Conservation (phyloP, 345 rosid genomes). For the Raphanus sativus region DNA sequence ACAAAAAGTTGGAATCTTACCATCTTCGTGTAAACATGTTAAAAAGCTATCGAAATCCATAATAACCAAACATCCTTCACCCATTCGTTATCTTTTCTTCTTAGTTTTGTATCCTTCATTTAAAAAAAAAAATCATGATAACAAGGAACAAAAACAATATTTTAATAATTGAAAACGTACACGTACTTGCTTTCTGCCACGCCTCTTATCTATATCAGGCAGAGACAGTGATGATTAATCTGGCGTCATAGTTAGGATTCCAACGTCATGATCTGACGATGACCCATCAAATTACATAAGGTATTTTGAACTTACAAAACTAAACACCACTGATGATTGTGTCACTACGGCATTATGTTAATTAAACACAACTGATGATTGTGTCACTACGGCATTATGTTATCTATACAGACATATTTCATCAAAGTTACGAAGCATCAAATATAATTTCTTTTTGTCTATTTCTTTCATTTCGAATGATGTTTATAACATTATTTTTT, state of each 20-base stretch:
- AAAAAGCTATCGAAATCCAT: slow-evolving; percentile 16
- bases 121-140: not conserved
- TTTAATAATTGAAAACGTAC: slow-evolving; percentile 7
- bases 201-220: slow-evolving; percentile 14
- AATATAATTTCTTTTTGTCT: not conserved
- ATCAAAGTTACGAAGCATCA: too few relatives aligned
- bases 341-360: not conserved
- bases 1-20: slow-evolving; percentile 16
- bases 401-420: not conserved
- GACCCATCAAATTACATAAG: not conserved
- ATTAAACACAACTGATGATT: not conserved
- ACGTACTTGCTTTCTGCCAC: slow-evolving; percentile 18
- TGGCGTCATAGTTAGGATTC: slow-evolving; percentile 13
- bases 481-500: not conserved
- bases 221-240: slow-evolving; percentile 20
- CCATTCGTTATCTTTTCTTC: slow-evolving; percentile 2
- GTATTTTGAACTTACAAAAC: not conserved
- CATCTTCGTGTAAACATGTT: slow-evolving; percentile 22
- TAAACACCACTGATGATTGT: not conserved
- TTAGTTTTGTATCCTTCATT: not conserved
- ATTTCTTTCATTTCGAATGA: not conserved
- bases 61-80: not conserved
- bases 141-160: not conserved
- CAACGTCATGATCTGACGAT: slow-evolving; percentile 6
- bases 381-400: not conserved